phyloP scores from a whole-genome alignment of 495 filamentous ascomycete genomes.

The Aspergillus asperescens region DNA sequence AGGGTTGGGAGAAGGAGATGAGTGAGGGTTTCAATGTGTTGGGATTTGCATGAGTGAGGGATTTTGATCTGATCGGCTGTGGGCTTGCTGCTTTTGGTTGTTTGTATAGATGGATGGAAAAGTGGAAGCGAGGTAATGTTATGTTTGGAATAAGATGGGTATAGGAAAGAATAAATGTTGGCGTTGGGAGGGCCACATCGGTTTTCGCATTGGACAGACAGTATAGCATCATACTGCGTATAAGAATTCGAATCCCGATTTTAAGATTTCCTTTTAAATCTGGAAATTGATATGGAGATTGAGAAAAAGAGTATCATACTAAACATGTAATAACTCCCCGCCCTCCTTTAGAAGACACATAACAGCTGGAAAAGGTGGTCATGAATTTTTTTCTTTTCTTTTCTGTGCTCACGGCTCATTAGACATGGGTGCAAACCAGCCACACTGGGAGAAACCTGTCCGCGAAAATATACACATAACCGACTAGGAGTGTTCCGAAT shows the following conservation, averaged over 20 bases:
- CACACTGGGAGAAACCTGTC: conserved; percentile 27
- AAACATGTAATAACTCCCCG: conserved; percentile 40
- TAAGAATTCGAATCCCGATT: no score
- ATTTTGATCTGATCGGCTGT: no score
- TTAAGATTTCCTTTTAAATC: conserved; percentile 37
- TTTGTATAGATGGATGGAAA: no score
- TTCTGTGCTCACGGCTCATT: conserved; percentile 38
- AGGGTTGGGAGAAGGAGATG: neutral
- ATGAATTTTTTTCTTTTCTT: conserved; percentile 40
- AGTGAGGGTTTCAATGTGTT: neutral
- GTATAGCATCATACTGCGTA: no score
- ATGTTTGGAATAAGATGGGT: no score
- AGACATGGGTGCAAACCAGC: conserved; percentile 34
- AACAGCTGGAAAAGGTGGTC: conserved; percentile 36
- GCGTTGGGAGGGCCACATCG: no score
- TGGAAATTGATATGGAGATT: conserved; percentile 25
- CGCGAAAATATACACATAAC: conserved; percentile 33
- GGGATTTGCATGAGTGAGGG: neutral
- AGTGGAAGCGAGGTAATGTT: no score
- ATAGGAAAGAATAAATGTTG: no score
- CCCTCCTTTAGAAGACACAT: conserved; percentile 28
- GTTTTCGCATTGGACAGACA: no score
- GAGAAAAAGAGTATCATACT: conserved; percentile 34
- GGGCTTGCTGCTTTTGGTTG: no score
- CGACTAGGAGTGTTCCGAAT: conserved; percentile 29